Base-by-base conservation (phyloP, 1,139 yeast genomes). In the Suhomyces maxii region DNA sequence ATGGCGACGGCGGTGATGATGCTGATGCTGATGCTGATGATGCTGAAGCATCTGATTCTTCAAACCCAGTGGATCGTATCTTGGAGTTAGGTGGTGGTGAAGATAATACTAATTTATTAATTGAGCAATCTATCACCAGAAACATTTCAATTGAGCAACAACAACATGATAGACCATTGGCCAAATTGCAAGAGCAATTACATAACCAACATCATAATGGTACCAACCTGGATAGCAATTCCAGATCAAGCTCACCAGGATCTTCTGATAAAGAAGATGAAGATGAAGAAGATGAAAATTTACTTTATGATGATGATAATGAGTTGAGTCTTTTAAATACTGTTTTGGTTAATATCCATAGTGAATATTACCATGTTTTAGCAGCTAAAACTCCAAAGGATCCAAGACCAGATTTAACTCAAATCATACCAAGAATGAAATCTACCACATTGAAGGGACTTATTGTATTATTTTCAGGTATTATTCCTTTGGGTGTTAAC, bases 401-500 rank as follows among this genome's bases (percentile, higher is more conserved):
- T 8, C 40, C 53, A 3, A 63, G 65, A 34, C 89, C 90, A 0
- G 86, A 83, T 57, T 78, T 89, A 42, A 80, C 86, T 41, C 61
- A 64, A 18, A 81, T 93, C 11, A 82, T 93, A 65, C 96, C 95
- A 1, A 61, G 67, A 18, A 76, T 91, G 78, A 91, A 90, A 61
- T 67, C 71, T 13, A 62, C 72, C 47, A 90, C 89, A 2, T 81
- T 93, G 52, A 68, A 77, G 36, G 93, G 86, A 3, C 79, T 85
- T 40, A 82, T 83, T 1, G 80, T 93, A 47, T 74, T 93, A 26
- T 86, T 93, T 58, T 86, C 96, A 1, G 98, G 98, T 0, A 76
- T 91, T 12, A 79, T 93, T 18, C 97, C 97, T 1, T 63, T 88
- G 13, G 95, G 95, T 1, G 76, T 84, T 7, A 79, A 83, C 48